phyloP scores from a whole-genome alignment of 129 eudicot genomes.

The Kitagawia praeruptora region DNA sequence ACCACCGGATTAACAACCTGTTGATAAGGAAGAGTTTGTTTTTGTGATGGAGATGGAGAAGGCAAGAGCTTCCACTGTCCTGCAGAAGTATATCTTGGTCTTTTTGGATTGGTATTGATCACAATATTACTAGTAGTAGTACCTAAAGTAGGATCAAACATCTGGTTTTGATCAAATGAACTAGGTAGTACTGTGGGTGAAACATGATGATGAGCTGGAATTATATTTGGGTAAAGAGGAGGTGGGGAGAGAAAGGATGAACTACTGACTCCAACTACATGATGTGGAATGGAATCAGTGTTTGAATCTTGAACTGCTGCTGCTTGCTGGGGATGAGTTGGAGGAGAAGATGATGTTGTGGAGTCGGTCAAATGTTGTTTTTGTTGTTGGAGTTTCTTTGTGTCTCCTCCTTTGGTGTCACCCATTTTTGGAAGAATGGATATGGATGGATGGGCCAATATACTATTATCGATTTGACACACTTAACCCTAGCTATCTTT shows the following conservation, averaged over 20 bases:
- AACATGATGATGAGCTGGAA: not conserved
- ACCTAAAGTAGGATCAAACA: conserved; percentile 4
- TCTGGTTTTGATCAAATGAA: conserved; percentile 11
- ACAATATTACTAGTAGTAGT: not conserved
- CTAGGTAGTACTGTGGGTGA: not conserved
- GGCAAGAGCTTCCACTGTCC: conserved; percentile 68
- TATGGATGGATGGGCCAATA: conserved; percentile 4
- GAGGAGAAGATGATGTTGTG: conserved; percentile 27
- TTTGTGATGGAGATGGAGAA: conserved; percentile 30
- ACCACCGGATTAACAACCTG: not conserved
- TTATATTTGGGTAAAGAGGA: conserved; percentile 17
- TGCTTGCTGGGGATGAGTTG: conserved; percentile 26
- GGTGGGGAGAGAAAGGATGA: conserved; percentile 26
- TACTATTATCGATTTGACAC: not conserved
- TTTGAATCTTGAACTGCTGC: conserved; percentile 30
- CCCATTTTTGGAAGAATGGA: conserved; percentile 24
- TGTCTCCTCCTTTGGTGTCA: conserved; percentile 46
- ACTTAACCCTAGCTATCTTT: conserved; percentile 19
- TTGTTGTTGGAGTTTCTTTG: conserved; percentile 35
- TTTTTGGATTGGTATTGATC: conserved; percentile 25
- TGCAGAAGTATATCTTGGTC: conserved; percentile 55
- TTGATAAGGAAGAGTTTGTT: conserved; percentile 19
- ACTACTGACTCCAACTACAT: conserved; percentile 8
- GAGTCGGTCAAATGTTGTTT: conserved; percentile 22
- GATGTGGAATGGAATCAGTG: conserved; percentile 9